Evolutionary conservation across 257 asterid species (phyloP).

Genomic region (Plantago elongata): DNA sequence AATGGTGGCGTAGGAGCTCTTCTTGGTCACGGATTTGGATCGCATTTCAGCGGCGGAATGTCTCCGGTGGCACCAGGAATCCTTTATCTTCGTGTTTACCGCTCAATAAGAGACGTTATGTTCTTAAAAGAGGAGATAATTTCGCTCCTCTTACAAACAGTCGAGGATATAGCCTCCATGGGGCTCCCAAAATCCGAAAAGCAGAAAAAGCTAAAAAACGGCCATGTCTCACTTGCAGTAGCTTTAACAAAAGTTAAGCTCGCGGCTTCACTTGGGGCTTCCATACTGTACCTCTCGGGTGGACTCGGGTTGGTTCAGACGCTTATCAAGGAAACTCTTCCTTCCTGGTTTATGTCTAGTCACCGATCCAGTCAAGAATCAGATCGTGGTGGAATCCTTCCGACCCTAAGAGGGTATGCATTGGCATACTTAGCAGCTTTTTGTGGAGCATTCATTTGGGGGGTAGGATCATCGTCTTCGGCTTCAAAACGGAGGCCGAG

Average conservation of each 20-base stretch:
- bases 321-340: slow-evolving; percentile 74
- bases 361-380: slow-evolving; percentile 40
- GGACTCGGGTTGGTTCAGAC: slow-evolving; percentile 81
- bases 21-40: slow-evolving; percentile 96
- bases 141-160: slow-evolving; percentile 67
- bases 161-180: slow-evolving; percentile 49
- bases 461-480: slow-evolving; percentile 54
- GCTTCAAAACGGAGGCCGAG: slow-evolving; percentile 69
- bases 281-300: slow-evolving; percentile 69
- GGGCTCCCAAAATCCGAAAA: slow-evolving; percentile 29
- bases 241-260: slow-evolving; percentile 67
- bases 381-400: slow-evolving; percentile 37
- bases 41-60: slow-evolving; percentile 82
- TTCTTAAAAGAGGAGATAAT: slow-evolving; percentile 80
- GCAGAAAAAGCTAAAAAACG: slow-evolving; percentile 34
- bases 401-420: slow-evolving; percentile 69
- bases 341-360: slow-evolving; percentile 85
- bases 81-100: slow-evolving; percentile 71
- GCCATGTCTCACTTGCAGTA: slow-evolving; percentile 60
- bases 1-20: slow-evolving; percentile 87
- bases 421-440: slow-evolving; percentile 68
- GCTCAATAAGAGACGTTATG: slow-evolving; percentile 79
- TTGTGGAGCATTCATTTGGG: slow-evolving; percentile 77
- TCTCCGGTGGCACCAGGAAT: slow-evolving; percentile 96
- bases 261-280: slow-evolving; percentile 87